These are phyloP conservation scores for Nyssa sinensis DNA, from an alignment of 148 eudicot species.

Conservation along the genomic window DNA sequence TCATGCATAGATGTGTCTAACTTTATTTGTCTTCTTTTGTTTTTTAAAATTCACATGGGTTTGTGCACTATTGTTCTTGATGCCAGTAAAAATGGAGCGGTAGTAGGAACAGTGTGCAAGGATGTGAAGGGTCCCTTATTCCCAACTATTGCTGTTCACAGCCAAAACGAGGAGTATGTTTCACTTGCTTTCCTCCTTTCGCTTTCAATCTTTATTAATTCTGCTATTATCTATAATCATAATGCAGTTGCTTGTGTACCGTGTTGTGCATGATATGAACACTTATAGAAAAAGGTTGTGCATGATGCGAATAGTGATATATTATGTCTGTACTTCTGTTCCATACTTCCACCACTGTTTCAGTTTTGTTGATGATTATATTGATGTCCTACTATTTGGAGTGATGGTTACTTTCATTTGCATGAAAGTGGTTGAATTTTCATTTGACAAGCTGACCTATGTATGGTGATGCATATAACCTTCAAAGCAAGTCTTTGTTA, in stretches of 20 bases:
- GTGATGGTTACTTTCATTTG: background rate
- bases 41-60: background rate
- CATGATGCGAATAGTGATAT: background rate
- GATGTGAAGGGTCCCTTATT: slow-evolving; percentile 78
- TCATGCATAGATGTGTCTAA: background rate
- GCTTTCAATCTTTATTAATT: background rate
- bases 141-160: slow-evolving; percentile 96
- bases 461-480: background rate
- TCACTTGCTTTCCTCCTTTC: background rate
- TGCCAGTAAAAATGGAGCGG: slow-evolving; percentile 75
- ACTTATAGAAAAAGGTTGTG: background rate
- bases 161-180: slow-evolving; percentile 96
- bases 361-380: background rate
- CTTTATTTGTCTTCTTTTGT: slow-evolving; percentile 14
- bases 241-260: background rate
- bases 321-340: background rate
- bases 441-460: background rate
- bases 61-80: slow-evolving; percentile 1
- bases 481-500: background rate
- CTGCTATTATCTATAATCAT: background rate
- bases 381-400: background rate
- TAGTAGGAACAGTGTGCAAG: slow-evolving; percentile 64
- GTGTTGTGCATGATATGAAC: background rate
- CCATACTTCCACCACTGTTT: too few species aligned
- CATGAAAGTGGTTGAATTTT: too few species aligned